These are phyloP conservation scores for Talaromyces trachyspermus DNA, from an alignment of 495 filamentous ascomycete species.

Conservation along the genomic window DNA sequence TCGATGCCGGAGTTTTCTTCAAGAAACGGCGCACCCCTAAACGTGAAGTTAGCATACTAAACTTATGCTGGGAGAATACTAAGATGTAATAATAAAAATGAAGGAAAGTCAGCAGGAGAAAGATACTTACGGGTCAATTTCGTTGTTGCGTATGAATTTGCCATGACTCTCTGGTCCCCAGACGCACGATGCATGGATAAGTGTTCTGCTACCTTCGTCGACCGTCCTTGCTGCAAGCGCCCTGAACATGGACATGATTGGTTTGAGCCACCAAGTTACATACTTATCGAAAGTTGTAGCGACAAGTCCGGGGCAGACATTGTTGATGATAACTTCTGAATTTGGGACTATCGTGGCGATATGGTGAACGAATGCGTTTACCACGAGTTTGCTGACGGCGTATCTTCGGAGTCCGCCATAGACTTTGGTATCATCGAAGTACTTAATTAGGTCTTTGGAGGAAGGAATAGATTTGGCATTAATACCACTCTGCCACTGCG, in stretches of 20 bases:
- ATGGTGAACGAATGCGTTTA: conserved; percentile 17
- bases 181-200: conserved; percentile 14
- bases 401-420: conserved; percentile 11
- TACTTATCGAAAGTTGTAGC: conserved; percentile 11
- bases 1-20: background rate
- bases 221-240: conserved; percentile 5
- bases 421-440: conserved; percentile 14
- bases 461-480: conserved; percentile 5
- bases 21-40: background rate
- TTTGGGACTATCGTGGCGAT: conserved; percentile 12
- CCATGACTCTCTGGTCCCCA: conserved; percentile 20
- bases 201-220: conserved; percentile 10
- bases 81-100: too few relatives aligned
- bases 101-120: background rate
- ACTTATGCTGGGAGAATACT: too few relatives aligned
- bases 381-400: conserved; percentile 20
- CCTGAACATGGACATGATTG: conserved; percentile 9
- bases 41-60: too few relatives aligned
- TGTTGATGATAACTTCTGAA: conserved; percentile 19
- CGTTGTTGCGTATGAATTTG: conserved; percentile 12
- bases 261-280: conserved; percentile 11
- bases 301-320: conserved; percentile 23
- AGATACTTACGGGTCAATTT: conserved; percentile 2
- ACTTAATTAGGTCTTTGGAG: conserved; percentile 9
- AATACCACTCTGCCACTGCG: conserved; percentile 15